A percentile compares a stretch with the other conserved stretches of the same genome.
Conservation (phyloP, 2,329 filamentous ascomycete species). For the Neurospora crassa region DNA sequence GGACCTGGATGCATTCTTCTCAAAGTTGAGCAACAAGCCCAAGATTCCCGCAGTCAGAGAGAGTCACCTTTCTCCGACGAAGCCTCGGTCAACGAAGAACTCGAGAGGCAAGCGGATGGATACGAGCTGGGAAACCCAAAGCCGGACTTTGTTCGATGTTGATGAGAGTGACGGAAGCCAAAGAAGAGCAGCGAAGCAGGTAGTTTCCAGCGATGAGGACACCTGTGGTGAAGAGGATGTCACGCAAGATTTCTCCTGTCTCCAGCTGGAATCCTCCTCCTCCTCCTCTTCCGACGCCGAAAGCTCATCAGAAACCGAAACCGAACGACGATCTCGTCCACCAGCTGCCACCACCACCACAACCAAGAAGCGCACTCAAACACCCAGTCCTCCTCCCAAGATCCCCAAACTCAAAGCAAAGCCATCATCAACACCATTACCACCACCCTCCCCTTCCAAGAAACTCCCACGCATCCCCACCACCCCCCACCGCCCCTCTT, state of each 20-base stretch:
- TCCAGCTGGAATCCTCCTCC: background rate
- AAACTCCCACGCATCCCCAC: conserved; percentile 36
- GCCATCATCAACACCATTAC: conserved; percentile 12
- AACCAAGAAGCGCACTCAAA: too few species aligned
- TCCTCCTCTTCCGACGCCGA: background rate
- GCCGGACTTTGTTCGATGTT: background rate
- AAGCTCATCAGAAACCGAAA: conserved; percentile 1
- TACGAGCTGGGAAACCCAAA: background rate
- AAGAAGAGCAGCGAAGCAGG: background rate
- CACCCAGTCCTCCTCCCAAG: conserved; percentile 2
- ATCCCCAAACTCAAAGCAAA: conserved; percentile 1
- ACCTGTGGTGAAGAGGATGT: background rate
- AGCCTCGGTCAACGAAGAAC: background rate
- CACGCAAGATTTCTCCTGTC: background rate
- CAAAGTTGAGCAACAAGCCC: background rate
- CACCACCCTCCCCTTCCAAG: conserved; percentile 17
- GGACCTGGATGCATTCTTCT: background rate
- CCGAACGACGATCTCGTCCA: background rate
- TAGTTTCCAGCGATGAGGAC: background rate
- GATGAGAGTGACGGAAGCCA: background rate
- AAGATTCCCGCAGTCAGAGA: background rate
- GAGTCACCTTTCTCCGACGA: background rate
- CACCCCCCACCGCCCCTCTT: conserved; percentile 42
- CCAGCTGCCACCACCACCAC: background rate
- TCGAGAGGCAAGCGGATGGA: background rate